Conservation (phyloP, 495 filamentous ascomycete genomes). For the Aspergillus conjunctus region DNA sequence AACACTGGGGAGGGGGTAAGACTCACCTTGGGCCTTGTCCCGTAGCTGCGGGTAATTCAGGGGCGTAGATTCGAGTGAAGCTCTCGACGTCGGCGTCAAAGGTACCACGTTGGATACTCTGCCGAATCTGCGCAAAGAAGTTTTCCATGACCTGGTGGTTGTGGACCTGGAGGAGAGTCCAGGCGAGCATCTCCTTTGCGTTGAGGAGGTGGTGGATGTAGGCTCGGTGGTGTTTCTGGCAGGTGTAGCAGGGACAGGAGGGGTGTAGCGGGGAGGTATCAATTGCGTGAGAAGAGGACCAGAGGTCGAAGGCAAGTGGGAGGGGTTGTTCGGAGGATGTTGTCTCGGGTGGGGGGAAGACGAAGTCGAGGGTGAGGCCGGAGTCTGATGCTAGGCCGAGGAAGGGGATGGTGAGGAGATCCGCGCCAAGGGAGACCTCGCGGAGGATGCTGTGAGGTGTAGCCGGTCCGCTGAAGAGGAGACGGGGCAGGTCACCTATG, state of each 20-base stretch:
- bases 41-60: slow-evolving; percentile 67
- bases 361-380: slow-evolving; percentile 81
- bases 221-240: slow-evolving; percentile 79
- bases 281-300: slow-evolving; percentile 57
- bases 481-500: slow-evolving; percentile 63
- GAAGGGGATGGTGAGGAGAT: slow-evolving; percentile 78
- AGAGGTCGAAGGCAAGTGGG: slow-evolving; percentile 77
- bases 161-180: slow-evolving; percentile 90
- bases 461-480: slow-evolving; percentile 67
- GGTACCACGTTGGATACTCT: slow-evolving; percentile 57
- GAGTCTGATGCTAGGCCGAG: slow-evolving; percentile 73
- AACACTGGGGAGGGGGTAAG: not conserved
- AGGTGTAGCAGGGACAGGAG: slow-evolving; percentile 80
- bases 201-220: slow-evolving; percentile 83
- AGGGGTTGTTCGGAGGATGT: slow-evolving; percentile 22
- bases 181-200: slow-evolving; percentile 94
- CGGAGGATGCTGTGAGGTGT: slow-evolving; percentile 75
- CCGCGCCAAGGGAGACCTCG: slow-evolving; percentile 73
- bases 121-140: slow-evolving; percentile 74
- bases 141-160: slow-evolving; percentile 70
- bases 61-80: slow-evolving; percentile 66
- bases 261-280: slow-evolving; percentile 59
- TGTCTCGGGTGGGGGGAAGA: slow-evolving; percentile 56
- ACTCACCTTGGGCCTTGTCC: slow-evolving; percentile 75
- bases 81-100: slow-evolving; percentile 60